A percentile compares a stretch with the other conserved stretches of the same genome.
phyloP scores from a whole-genome alignment of 2,329 filamentous ascomycete species.

The Geosmithia flava region DNA sequence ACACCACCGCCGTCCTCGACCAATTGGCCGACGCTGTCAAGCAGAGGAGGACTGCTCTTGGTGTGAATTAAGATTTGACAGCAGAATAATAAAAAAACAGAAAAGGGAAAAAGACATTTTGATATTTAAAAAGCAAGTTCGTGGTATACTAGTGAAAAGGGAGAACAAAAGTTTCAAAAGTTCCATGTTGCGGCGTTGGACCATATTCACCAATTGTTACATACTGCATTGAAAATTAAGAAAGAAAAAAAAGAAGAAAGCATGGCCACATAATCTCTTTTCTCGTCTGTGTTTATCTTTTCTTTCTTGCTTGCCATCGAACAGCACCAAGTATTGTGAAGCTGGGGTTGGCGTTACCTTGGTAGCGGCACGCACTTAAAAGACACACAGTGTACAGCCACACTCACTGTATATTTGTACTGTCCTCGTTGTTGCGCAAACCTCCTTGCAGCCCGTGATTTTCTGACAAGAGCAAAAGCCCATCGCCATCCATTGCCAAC shows the following conservation, averaged over 20 bases:
- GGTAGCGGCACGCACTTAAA: no score
- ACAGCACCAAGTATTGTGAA: no score
- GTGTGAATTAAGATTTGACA: conserved; percentile 2
- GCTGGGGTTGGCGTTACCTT: no score
- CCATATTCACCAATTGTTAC: no score
- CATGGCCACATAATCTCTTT: no score
- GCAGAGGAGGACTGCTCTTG: conserved; percentile 45
- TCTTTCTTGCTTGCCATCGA: no score
- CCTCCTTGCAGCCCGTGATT: neutral
- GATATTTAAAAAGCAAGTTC: neutral
- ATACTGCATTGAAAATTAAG: neutral
- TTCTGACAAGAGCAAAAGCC: neutral
- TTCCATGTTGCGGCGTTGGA: no score
- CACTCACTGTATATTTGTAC: neutral
- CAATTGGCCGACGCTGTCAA: conserved; percentile 69
- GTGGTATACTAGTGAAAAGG: no score
- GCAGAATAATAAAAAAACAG: no score
- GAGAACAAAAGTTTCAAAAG: no score
- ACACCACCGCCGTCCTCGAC: conserved; percentile 70
- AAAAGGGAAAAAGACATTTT: neutral
- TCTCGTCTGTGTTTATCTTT: no score
- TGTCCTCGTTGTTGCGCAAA: neutral
- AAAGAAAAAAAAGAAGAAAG: no score
- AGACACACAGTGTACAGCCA: neutral
- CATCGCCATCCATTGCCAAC: neutral